phyloP scores from a whole-genome alignment of 2,329 filamentous ascomycete genomes.

The Fusarium sarcochroum region DNA sequence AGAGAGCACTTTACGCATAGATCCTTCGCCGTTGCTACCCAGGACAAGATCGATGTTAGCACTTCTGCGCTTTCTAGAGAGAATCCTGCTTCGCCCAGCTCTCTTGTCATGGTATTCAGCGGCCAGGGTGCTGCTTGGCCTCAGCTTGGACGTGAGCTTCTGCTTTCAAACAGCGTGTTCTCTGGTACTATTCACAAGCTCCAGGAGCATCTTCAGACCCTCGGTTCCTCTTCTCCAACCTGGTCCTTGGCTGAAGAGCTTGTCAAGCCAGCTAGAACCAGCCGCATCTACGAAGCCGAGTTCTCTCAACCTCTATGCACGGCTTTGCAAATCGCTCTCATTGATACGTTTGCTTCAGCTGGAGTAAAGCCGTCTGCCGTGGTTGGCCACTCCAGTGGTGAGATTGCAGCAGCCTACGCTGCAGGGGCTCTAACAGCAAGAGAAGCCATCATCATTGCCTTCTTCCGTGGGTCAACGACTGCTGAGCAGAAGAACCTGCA shows the following conservation, averaged over 20 bases:
- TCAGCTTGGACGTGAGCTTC: neutral
- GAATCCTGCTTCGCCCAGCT: neutral
- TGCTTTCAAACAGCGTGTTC: neutral
- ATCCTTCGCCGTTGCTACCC: neutral
- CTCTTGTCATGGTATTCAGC: slow-evolving; percentile 2
- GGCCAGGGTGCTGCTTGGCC: slow-evolving; percentile 16
- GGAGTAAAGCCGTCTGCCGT: neutral
- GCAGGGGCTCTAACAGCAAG: neutral
- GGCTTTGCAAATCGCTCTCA: neutral
- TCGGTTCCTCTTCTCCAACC: neutral
- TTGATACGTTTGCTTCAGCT: neutral
- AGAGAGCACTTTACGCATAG: slow-evolving; percentile 1
- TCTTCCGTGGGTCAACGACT: neutral
- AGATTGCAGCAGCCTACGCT: slow-evolving; percentile 3
- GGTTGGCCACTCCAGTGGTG: slow-evolving; percentile 10
- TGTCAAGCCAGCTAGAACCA: neutral
- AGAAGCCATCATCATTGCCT: slow-evolving; percentile 4
- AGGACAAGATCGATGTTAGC: neutral
- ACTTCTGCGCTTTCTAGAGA: neutral
- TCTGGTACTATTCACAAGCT: neutral
- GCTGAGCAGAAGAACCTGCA: neutral
- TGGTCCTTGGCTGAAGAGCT: slow-evolving; percentile 4
- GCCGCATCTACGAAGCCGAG: neutral
- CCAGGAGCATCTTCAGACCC: neutral
- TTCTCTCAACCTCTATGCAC: slow-evolving; percentile 4